Conservation (phyloP, 768 basidiomycete genomes). For the Leucosporidium creatinivorum region DNA sequence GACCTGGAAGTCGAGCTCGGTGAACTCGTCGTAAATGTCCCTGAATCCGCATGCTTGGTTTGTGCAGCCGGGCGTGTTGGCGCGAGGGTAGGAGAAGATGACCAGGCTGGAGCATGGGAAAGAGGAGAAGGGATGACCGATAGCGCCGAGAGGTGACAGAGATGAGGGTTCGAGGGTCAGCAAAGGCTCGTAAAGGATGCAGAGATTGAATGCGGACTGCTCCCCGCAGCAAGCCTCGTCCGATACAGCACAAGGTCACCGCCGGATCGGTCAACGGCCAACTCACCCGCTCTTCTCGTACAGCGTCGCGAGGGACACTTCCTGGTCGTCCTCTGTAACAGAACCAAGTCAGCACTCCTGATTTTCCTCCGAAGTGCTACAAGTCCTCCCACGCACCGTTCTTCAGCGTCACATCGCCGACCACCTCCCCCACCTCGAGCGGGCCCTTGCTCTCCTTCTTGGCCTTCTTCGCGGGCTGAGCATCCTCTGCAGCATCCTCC, state of each 20-base stretch:
- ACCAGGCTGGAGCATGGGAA: conserved; percentile 51
- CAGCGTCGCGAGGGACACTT: conserved; percentile 9
- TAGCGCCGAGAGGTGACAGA: not conserved
- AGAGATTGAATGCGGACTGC: too few species aligned
- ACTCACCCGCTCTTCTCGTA: conserved; percentile 18
- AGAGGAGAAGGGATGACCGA: conserved; percentile 54
- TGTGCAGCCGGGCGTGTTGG: conserved; percentile 59
- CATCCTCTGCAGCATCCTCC: conserved; percentile 32
- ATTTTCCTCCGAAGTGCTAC: conserved; percentile 52
- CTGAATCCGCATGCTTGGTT: conserved; percentile 85
- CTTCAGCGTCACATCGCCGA: conserved; percentile 69
- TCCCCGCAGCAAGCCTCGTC: not conserved
- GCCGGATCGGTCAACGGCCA: too few species aligned
- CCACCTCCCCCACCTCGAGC: conserved; percentile 51
- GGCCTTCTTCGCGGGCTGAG: conserved; percentile 28
- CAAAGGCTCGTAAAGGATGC: too few species aligned
- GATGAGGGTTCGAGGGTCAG: not conserved
- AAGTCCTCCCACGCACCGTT: conserved; percentile 79
- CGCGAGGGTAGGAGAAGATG: conserved; percentile 64
- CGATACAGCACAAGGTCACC: too few species aligned
- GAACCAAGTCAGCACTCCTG: conserved; percentile 51
- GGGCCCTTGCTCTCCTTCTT: conserved; percentile 2
- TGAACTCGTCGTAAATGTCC: conserved; percentile 71
- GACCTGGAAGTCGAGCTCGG: conserved; percentile 59
- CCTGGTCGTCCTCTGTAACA: conserved; percentile 19